Evolutionary conservation across 352 stramenopile genomes (phyloP).

Genomic region (Globisporangium nodosum): DNA sequence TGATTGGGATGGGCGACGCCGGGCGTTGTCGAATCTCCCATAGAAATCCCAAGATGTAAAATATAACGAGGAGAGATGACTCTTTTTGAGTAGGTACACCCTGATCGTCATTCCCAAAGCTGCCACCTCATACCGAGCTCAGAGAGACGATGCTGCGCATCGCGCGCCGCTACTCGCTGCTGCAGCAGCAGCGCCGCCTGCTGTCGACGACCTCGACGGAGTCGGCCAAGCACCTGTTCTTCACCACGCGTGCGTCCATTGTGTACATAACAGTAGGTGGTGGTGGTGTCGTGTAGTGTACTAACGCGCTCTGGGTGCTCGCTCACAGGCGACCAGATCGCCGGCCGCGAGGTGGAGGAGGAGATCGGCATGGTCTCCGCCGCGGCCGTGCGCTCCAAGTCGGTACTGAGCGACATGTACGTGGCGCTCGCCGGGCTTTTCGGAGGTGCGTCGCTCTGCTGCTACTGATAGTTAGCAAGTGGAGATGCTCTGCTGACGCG

Average conservation of each 20-base stretch:
- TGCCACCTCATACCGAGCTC: neutral
- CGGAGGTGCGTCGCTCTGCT: slow-evolving; percentile 28
- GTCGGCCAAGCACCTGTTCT: slow-evolving; percentile 35
- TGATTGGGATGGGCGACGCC: slow-evolving; percentile 3
- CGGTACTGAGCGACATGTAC: slow-evolving; percentile 79
- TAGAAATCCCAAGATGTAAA: slow-evolving; percentile 1
- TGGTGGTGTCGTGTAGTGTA: too few relatives aligned
- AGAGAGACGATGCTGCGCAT: slow-evolving; percentile 5
- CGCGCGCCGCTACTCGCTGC: slow-evolving; percentile 1
- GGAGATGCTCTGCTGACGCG: neutral
- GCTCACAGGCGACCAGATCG: slow-evolving; percentile 47
- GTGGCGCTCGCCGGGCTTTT: slow-evolving; percentile 65
- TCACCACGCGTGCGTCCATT: slow-evolving; percentile 52
- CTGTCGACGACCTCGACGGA: slow-evolving; percentile 4
- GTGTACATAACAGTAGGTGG: neutral
- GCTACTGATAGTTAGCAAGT: neutral
- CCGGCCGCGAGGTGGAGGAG: slow-evolving; percentile 60
- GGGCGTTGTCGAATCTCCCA: neutral
- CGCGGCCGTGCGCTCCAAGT: slow-evolving; percentile 75
- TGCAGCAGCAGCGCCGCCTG: slow-evolving; percentile 2
- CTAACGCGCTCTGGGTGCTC: neutral
- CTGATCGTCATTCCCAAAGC: neutral
- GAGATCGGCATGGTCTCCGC: slow-evolving; percentile 75
- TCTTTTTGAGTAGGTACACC: neutral
- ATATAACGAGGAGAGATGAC: neutral